phyloP scores from a whole-genome alignment of 2,329 filamentous ascomycete species.

The Ascochyta pisi region DNA sequence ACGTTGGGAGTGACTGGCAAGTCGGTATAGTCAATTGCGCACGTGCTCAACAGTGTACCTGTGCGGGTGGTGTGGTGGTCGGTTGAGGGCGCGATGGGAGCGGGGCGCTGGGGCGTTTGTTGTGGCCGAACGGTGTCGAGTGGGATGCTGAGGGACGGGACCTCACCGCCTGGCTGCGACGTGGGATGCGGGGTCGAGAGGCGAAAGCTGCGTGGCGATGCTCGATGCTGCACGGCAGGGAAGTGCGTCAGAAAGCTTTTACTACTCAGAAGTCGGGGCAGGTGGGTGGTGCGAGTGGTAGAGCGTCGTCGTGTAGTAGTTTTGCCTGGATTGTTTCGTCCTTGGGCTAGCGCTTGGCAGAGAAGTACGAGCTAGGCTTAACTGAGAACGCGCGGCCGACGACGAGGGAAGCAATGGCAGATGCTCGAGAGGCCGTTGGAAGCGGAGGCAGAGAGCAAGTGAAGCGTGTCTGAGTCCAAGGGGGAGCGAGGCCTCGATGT shows the following conservation, averaged over 20 bases:
- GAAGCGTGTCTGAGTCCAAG: conserved; percentile 3
- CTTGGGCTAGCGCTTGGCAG: conserved; percentile 25
- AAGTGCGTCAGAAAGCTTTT: conserved; percentile 27
- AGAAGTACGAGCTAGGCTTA: conserved; percentile 25
- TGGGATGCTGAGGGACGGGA: conserved; percentile 40
- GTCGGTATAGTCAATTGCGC: conserved; percentile 38
- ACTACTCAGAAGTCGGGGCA: conserved; percentile 27
- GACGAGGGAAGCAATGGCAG: conserved; percentile 13
- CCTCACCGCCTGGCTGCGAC: conserved; percentile 48
- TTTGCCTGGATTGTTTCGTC: conserved; percentile 34
- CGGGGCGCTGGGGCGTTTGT: conserved; percentile 43
- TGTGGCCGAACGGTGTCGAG: conserved; percentile 45
- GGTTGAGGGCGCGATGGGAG: conserved; percentile 39
- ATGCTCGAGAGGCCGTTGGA: background rate
- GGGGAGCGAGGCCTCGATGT: conserved; percentile 7
- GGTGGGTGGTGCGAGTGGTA: conserved; percentile 35
- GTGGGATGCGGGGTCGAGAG: conserved; percentile 25
- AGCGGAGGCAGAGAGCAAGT: conserved; percentile 3
- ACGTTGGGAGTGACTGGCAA: conserved; percentile 35
- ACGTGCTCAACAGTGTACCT: conserved; percentile 34
- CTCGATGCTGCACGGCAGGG: conserved; percentile 33
- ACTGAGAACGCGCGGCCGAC: conserved; percentile 28
- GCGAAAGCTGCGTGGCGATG: conserved; percentile 18
- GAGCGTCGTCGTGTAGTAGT: conserved; percentile 38
- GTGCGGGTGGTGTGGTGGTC: conserved; percentile 38